These are phyloP conservation scores for Cucurbita pepo DNA, from an alignment of 306 rosid species.

Conservation along the genomic window DNA sequence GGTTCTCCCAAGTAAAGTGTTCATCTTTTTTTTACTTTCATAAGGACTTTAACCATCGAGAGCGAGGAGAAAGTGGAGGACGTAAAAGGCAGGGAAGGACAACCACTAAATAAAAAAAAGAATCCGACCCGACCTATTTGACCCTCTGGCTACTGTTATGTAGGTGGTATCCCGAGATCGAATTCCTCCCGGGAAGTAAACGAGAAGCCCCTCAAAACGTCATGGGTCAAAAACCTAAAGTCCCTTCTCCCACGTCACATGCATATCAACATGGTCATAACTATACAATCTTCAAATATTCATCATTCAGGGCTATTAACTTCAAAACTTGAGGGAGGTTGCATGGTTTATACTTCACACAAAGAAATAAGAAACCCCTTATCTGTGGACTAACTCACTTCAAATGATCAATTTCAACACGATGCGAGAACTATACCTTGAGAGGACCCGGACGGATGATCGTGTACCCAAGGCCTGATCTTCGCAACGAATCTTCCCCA, in stretches of 20 bases:
- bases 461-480: conserved; percentile 94
- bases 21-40: too few species aligned
- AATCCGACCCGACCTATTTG: too few species aligned
- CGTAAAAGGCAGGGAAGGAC: too few species aligned
- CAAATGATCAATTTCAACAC: neutral
- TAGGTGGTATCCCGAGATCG: too few species aligned
- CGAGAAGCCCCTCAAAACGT: too few species aligned
- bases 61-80: too few species aligned
- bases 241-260: neutral
- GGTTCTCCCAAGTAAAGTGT: too few species aligned
- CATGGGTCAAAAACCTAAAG: too few species aligned
- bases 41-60: too few species aligned
- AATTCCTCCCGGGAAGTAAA: too few species aligned
- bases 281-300: neutral
- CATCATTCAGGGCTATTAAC: neutral
- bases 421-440: conserved; percentile 36
- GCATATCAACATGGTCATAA: neutral
- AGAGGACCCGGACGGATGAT: conserved; percentile 93
- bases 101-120: too few species aligned
- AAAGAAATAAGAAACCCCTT: neutral
- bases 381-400: neutral
- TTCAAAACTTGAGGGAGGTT: neutral
- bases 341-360: neutral
- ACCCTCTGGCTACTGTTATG: too few species aligned
- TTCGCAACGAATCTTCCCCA: conserved; percentile 88